Percentiles rank a stretch among this genome's conserved stretches.
These are phyloP conservation scores for Calonectria multiphialidica DNA, from an alignment of 2,329 filamentous ascomycete genomes.

Conservation along the genomic window DNA sequence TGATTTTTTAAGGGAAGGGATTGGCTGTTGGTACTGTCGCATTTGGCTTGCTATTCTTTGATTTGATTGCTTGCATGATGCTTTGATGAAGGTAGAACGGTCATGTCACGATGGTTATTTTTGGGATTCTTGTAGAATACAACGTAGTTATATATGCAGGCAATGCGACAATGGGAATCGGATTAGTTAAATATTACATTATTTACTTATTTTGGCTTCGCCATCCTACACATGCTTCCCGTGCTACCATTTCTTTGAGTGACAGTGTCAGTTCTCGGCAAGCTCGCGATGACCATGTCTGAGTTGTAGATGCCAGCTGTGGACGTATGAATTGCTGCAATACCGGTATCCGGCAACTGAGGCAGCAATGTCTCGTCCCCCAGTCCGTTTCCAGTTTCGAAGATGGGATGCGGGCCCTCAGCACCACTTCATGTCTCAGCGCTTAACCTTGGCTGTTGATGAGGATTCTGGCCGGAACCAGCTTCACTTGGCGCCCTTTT, in stretches of 20 bases:
- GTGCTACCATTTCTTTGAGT: neutral
- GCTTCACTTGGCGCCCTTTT: neutral
- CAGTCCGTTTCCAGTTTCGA: neutral
- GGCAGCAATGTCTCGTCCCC: neutral
- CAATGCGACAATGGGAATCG: conserved; percentile 4
- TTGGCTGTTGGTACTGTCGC: neutral
- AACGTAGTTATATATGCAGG: conserved; percentile 12
- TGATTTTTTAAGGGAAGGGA: neutral
- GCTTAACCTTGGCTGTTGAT: neutral
- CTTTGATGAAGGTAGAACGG: conserved; percentile 21
- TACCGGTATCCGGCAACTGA: neutral
- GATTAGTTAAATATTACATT: neutral
- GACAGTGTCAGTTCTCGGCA: neutral
- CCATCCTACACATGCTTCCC: neutral
- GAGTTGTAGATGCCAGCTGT: neutral
- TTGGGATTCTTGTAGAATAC: conserved; percentile 23
- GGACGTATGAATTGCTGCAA: neutral
- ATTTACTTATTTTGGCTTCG: neutral
- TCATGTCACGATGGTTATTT: conserved; percentile 19
- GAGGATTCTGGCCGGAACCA: neutral
- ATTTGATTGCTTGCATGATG: conserved; percentile 16
- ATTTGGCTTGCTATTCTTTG: conserved; percentile 1
- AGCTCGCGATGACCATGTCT: neutral
- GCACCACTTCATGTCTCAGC: neutral
- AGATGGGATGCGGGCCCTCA: neutral